Base-by-base conservation (phyloP, 1,284 basidiomycete genomes). In the Ustilago bromivora region DNA sequence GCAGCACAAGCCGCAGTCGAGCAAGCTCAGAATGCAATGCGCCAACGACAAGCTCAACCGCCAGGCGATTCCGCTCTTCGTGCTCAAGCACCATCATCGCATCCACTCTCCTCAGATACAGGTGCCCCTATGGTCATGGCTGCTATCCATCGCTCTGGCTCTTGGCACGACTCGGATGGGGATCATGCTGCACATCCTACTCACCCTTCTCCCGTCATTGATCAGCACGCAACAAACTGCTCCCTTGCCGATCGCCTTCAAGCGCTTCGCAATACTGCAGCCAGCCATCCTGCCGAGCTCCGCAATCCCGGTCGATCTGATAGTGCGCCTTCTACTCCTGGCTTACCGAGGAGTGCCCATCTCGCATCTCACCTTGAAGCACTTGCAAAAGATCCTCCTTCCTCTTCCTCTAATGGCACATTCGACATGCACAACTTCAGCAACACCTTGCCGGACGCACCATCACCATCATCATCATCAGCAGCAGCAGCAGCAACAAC, bases 191-290 rank as follows among this genome's bases (percentile, higher is more conserved):
- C 49, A 19, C 70, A 77, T 36, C 70, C 66, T 36, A 77, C 75
- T n/a, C 70, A 77, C 40, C 66, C 66, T 4, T 68, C 63, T 19
- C 70, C 70, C n/a, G 57, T 76, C 19, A 64, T 77, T 40, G 71
- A 73, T 51, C 68, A 76, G 31, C 65, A 76, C 32, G 65, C 61
- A 2, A 58, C 65, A 3, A 56, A 63, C 28, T 69, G 62, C 56
- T 75, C 76, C 4, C 60, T 78, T 0, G 66, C 76, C n/a, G 69
- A 78, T 40, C 76, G 76, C 35, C 72, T 78, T 9, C 72, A 78
- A 47, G 69, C 72, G 19, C 62, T 78, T 13, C 65, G 72, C 19
- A 69, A 66, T 61, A 70, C 57, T 47, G 69, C 71, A 6, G 63
- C 66, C 6, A 71, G 35, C 35, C 69, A 76, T 57, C 69, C 74